These are phyloP conservation scores for Blastobotrys raffinosifermentans DNA, from an alignment of 1,139 yeast genomes.

Conservation along the genomic window DNA sequence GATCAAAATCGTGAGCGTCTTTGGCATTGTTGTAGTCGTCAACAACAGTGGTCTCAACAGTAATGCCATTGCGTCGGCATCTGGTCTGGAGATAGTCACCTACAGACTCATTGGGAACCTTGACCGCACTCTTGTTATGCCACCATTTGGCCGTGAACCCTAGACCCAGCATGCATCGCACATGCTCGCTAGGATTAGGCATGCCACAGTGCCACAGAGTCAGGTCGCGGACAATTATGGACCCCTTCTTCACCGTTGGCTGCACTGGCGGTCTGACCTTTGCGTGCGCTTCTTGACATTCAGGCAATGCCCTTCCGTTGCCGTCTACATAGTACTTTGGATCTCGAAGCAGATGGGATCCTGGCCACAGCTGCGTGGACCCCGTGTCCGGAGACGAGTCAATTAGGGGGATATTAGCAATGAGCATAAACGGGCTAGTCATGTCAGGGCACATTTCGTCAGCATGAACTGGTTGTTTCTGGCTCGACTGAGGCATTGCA, in stretches of 20 bases:
- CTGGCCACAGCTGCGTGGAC: slow-evolving; percentile 14
- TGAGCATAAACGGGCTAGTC: slow-evolving; percentile 7
- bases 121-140: slow-evolving; percentile 13
- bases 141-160: slow-evolving; percentile 10
- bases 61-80: slow-evolving; percentile 11
- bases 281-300: slow-evolving; percentile 6
- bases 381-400: slow-evolving; percentile 11
- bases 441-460: slow-evolving; percentile 10
- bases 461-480: slow-evolving; percentile 15
- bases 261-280: slow-evolving; percentile 10
- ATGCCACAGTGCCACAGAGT: slow-evolving; percentile 15
- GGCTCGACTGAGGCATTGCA: slow-evolving; percentile 14
- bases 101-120: slow-evolving; percentile 13
- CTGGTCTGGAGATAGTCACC: slow-evolving; percentile 5
- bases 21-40: slow-evolving; percentile 12
- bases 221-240: slow-evolving; percentile 13
- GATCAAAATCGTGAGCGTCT: slow-evolving; percentile 14
- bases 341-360: slow-evolving; percentile 9
- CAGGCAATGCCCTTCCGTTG: background rate
- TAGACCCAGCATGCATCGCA: slow-evolving; percentile 13
- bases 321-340: slow-evolving; percentile 2
- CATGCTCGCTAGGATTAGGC: slow-evolving; percentile 13
- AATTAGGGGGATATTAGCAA: slow-evolving; percentile 12
- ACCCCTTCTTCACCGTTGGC: slow-evolving; percentile 10
- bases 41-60: slow-evolving; percentile 8